These are phyloP conservation scores for Pythium monospermum DNA, from an alignment of 352 stramenopile genomes.

Conservation along the genomic window DNA sequence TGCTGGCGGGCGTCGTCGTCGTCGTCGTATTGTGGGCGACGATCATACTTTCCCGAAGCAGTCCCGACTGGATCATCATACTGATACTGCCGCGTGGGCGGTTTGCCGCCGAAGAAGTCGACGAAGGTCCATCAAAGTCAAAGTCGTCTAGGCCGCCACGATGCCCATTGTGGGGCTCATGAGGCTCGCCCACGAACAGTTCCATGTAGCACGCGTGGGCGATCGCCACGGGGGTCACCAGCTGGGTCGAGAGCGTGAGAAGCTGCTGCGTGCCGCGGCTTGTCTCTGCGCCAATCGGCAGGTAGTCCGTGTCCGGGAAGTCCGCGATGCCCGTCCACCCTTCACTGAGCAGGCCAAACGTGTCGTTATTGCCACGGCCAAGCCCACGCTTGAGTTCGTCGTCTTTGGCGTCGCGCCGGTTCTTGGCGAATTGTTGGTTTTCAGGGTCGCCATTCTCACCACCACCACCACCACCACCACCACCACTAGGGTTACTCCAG, in stretches of 20 bases:
- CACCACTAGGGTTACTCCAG: slow-evolving; percentile 27
- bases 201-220: slow-evolving; percentile 74
- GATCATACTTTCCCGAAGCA: slow-evolving; percentile 63
- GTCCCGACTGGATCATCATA: slow-evolving; percentile 61
- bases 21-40: slow-evolving; percentile 33
- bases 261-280: slow-evolving; percentile 61
- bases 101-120: too few species aligned
- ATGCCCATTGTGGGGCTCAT: slow-evolving; percentile 51
- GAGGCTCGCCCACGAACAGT: slow-evolving; percentile 58
- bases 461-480: too few species aligned
- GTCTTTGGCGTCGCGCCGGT: slow-evolving; percentile 32
- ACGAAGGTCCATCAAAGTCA: slow-evolving; percentile 33
- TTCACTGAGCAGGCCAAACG: slow-evolving; percentile 39
- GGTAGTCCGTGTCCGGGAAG: slow-evolving; percentile 74
- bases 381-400: slow-evolving; percentile 24
- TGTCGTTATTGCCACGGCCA: slow-evolving; percentile 21
- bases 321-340: slow-evolving; percentile 62
- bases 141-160: slow-evolving; percentile 54
- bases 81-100: slow-evolving; percentile 67
- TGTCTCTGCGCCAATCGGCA: slow-evolving; percentile 51
- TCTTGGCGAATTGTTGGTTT: too few species aligned
- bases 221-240: slow-evolving; percentile 53
- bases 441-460: too few species aligned
- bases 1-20: too few species aligned
- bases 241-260: slow-evolving; percentile 69